Conservation (phyloP, 2,329 filamentous ascomycete species). For the Nannizziopsis barbatae region DNA sequence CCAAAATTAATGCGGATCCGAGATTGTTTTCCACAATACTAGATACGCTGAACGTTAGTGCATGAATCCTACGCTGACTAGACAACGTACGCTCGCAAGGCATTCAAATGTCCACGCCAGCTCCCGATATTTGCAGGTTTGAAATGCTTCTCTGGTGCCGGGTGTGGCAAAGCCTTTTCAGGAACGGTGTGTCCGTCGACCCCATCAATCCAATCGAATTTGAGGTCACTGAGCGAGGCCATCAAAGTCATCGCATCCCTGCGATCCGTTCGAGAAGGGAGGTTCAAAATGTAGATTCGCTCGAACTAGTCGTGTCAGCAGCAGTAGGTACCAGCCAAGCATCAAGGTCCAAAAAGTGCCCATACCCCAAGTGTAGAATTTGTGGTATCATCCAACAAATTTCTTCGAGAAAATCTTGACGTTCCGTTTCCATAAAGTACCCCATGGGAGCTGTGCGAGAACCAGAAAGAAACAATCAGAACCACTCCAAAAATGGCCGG, state of each 20-base stretch:
- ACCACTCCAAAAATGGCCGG: too few relatives aligned
- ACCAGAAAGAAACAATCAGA: too few relatives aligned
- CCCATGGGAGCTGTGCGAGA: too few relatives aligned
- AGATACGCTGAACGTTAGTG: not conserved
- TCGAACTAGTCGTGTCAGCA: slow-evolving; percentile 27
- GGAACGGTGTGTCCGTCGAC: slow-evolving; percentile 32
- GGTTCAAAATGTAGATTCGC: slow-evolving; percentile 38
- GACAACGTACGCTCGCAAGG: slow-evolving; percentile 22
- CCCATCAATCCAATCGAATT: slow-evolving; percentile 37
- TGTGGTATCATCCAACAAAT: too few relatives aligned
- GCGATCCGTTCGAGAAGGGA: slow-evolving; percentile 41
- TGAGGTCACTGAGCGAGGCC: slow-evolving; percentile 34
- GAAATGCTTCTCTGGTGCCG: slow-evolving; percentile 11
- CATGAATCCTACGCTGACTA: too few relatives aligned
- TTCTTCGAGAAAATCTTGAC: too few relatives aligned
- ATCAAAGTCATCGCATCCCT: slow-evolving; percentile 39
- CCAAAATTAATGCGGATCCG: slow-evolving; percentile 42
- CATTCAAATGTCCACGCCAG: slow-evolving; percentile 34
- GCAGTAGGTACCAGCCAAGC: too few relatives aligned
- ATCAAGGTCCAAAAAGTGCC: too few relatives aligned
- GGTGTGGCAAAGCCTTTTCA: slow-evolving; percentile 35
- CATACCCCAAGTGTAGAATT: too few relatives aligned
- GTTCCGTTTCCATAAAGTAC: too few relatives aligned
- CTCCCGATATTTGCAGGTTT: slow-evolving; percentile 30
- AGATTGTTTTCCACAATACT: slow-evolving; percentile 39